A percentile compares a stretch with the other conserved stretches of the same genome.
These are phyloP conservation scores for Ambrosiella beaveri DNA, from an alignment of 2,329 filamentous ascomycete species.

Conservation along the genomic window DNA sequence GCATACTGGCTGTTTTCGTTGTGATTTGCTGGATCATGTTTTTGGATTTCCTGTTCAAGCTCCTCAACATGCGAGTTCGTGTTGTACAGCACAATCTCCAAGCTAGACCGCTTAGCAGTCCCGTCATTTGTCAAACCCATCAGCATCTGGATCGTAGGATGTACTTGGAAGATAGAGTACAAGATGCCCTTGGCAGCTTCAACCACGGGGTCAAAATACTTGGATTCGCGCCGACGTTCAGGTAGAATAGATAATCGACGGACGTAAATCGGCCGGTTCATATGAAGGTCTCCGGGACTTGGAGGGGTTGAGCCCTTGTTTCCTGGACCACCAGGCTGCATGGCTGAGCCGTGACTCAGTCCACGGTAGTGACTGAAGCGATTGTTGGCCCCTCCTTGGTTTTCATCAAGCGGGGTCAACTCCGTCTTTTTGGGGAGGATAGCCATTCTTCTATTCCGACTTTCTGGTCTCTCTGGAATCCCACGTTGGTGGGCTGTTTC, in stretches of 20 bases:
- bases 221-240: conserved; percentile 45
- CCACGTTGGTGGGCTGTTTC: conserved; percentile 37
- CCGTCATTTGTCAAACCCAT: conserved; percentile 44
- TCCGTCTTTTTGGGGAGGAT: conserved; percentile 45
- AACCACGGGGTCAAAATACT: conserved; percentile 40
- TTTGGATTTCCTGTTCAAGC: conserved; percentile 46
- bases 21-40: conserved; percentile 32
- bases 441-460: conserved; percentile 45
- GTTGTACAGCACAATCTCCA: conserved; percentile 51
- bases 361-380: conserved; percentile 50
- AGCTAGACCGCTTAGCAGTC: conserved; percentile 42
- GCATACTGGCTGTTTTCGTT: conserved; percentile 21
- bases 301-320: conserved; percentile 34
- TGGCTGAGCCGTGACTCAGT: conserved; percentile 50
- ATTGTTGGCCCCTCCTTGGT: conserved; percentile 35
- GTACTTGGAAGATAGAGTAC: conserved; percentile 50
- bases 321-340: conserved; percentile 33
- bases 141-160: conserved; percentile 49
- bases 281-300: conserved; percentile 39
- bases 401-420: conserved; percentile 45
- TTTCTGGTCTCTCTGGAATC: conserved; percentile 32
- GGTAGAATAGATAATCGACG: conserved; percentile 45
- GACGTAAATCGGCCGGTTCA: conserved; percentile 44
- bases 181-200: conserved; percentile 50
- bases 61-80: conserved; percentile 50